Conservation (phyloP, 140 eudicot species). For the Anethum foeniculum region DNA sequence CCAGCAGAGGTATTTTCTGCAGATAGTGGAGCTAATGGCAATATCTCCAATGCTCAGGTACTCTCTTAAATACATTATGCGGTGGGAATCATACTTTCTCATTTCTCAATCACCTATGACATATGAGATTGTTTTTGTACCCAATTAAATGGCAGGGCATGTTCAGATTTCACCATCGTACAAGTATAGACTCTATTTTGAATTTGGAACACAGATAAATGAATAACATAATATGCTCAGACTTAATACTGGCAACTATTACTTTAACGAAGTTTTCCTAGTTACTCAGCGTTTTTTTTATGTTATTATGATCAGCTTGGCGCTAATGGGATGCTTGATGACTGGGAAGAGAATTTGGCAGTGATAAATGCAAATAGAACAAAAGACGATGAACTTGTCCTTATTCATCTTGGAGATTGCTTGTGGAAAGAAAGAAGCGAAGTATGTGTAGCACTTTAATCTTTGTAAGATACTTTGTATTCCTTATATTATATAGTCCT, state of each 20-base stretch:
- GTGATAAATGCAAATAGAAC: slow-evolving; percentile 89
- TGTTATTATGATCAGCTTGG: slow-evolving; percentile 39
- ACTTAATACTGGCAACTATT: background rate
- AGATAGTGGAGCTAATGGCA: slow-evolving; percentile 29
- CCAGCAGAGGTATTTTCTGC: slow-evolving; percentile 84
- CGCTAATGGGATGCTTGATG: slow-evolving; percentile 67
- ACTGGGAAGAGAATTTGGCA: slow-evolving; percentile 97
- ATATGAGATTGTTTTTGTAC: background rate
- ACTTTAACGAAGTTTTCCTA: background rate
- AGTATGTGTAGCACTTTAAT: slow-evolving; percentile 38
- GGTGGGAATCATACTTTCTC: slow-evolving; percentile 15
- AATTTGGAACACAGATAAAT: no score
- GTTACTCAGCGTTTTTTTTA: background rate
- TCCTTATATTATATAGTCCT: background rate
- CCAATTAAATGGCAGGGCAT: background rate
- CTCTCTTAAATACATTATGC: background rate
- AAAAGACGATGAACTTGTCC: slow-evolving; percentile 91
- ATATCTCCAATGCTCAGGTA: slow-evolving; percentile 55
- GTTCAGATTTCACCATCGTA: background rate
- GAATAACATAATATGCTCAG: background rate
- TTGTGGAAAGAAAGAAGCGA: slow-evolving; percentile 87
- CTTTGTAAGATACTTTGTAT: background rate
- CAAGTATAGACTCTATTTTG: background rate
- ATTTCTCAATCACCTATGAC: slow-evolving; percentile 1
- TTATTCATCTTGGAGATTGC: slow-evolving; percentile 91